A percentile compares a stretch with the other conserved stretches of the same genome.
These are phyloP conservation scores for Backusella circina DNA, from an alignment of 192 early-diverging fungal genomes.

Conservation along the genomic window DNA sequence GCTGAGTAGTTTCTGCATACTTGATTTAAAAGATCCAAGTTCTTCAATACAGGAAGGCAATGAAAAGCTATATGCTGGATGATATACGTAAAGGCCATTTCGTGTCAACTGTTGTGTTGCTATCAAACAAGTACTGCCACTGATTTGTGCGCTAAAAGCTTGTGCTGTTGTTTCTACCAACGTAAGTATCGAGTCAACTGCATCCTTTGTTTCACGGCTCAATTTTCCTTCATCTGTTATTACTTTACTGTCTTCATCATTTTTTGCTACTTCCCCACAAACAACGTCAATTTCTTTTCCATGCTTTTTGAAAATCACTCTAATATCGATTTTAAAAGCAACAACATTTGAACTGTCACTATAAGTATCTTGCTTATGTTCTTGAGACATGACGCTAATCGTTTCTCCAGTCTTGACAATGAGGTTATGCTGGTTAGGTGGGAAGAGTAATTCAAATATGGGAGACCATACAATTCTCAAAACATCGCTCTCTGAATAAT, in stretches of 20 bases:
- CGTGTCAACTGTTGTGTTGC: conserved; percentile 12
- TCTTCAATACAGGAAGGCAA: conserved; percentile 16
- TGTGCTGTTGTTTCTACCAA: conserved; percentile 20
- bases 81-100: conserved; percentile 17
- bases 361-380: conserved; percentile 11
- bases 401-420: conserved; percentile 14
- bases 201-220: conserved; percentile 10
- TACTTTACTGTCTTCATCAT: conserved; percentile 14
- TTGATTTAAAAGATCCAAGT: conserved; percentile 15
- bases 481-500: conserved; percentile 13
- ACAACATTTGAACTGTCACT: conserved; percentile 8
- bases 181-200: conserved; percentile 13
- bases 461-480: conserved; percentile 14
- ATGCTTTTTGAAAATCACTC: conserved; percentile 12
- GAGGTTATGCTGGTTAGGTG: conserved; percentile 11
- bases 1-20: conserved; percentile 12
- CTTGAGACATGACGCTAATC: conserved; percentile 7
- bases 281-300: conserved; percentile 12
- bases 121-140: conserved; percentile 14
- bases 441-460: conserved; percentile 19
- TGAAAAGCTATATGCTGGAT: conserved; percentile 16
- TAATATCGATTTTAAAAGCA: conserved; percentile 19
- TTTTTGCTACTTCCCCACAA: conserved; percentile 13
- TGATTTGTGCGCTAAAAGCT: conserved; percentile 18
- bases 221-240: conserved; percentile 10